Conservation (phyloP, 257 asterid species). For the Gardenia jasminoides region DNA sequence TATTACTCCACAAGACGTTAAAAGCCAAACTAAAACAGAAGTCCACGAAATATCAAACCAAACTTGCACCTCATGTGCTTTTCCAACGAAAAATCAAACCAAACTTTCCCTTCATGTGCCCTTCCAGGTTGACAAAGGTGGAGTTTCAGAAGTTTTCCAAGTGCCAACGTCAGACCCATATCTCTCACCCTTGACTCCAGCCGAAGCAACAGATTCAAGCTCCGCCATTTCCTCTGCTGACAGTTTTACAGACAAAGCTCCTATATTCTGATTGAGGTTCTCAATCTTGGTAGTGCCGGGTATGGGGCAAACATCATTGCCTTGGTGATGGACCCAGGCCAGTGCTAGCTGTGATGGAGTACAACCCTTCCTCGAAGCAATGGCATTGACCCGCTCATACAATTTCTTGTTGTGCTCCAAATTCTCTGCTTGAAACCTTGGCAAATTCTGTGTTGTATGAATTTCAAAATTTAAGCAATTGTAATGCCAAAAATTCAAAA, state of each 20-base stretch:
- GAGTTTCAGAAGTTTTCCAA: conserved; percentile 32
- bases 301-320: conserved; percentile 47
- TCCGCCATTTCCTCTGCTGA: conserved; percentile 32
- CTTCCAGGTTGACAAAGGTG: conserved; percentile 31
- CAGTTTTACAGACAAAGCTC: conserved; percentile 35
- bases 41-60: no score
- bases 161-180: conserved; percentile 3
- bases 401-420: conserved; percentile 36
- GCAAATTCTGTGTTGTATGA: conserved; percentile 26
- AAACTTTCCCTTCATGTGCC: no score
- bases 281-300: conserved; percentile 48
- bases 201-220: conserved; percentile 37
- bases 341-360: conserved; percentile 48
- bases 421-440: conserved; percentile 44
- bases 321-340: conserved; percentile 63
- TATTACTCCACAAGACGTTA: no score
- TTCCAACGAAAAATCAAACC: no score
- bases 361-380: conserved; percentile 46
- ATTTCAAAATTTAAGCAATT: neutral
- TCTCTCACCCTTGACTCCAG: conserved; percentile 31
- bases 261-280: conserved; percentile 35
- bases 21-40: no score
- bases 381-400: conserved; percentile 30
- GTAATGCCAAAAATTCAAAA: neutral
- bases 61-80: no score